Percentiles rank a stretch among this genome's conserved stretches.
phyloP scores from a whole-genome alignment of 495 filamentous ascomycete species.

The Aspergillus kassunensis region DNA sequence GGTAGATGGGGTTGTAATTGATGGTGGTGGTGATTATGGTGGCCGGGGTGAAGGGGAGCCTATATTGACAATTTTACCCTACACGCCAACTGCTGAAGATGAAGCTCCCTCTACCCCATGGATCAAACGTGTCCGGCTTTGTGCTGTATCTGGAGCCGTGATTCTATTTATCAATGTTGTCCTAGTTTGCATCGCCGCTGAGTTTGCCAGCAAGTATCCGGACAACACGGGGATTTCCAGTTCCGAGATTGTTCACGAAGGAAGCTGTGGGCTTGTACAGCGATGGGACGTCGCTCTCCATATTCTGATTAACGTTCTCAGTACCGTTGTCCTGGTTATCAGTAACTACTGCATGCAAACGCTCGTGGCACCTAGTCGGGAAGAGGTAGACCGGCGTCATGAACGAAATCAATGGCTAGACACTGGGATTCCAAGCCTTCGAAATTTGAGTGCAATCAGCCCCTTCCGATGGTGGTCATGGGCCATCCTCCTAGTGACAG shows the following conservation, averaged over 20 bases:
- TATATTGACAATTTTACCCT: too few relatives aligned
- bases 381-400: conserved; percentile 22
- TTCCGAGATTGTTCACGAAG: background rate
- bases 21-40: too few relatives aligned
- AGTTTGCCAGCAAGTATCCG: background rate
- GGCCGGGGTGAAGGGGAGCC: too few relatives aligned
- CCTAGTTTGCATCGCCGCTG: background rate
- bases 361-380: conserved; percentile 25
- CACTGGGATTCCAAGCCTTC: conserved; percentile 12
- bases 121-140: too few relatives aligned
- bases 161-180: too few relatives aligned
- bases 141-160: too few relatives aligned
- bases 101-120: too few relatives aligned
- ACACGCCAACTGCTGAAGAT: too few relatives aligned
- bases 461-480: background rate
- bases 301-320: conserved; percentile 28
- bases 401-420: conserved; percentile 18
- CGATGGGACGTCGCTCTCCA: background rate
- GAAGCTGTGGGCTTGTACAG: background rate
- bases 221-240: background rate
- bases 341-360: conserved; percentile 41
- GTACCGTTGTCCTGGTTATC: conserved; percentile 27
- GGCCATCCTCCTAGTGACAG: background rate
- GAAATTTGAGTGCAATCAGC: background rate
- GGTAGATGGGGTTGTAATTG: too few relatives aligned